Percentiles rank a stretch among this genome's conserved stretches.
These are phyloP conservation scores for Phytophthora vignae DNA, from an alignment of 352 stramenopile genomes.

Conservation along the genomic window DNA sequence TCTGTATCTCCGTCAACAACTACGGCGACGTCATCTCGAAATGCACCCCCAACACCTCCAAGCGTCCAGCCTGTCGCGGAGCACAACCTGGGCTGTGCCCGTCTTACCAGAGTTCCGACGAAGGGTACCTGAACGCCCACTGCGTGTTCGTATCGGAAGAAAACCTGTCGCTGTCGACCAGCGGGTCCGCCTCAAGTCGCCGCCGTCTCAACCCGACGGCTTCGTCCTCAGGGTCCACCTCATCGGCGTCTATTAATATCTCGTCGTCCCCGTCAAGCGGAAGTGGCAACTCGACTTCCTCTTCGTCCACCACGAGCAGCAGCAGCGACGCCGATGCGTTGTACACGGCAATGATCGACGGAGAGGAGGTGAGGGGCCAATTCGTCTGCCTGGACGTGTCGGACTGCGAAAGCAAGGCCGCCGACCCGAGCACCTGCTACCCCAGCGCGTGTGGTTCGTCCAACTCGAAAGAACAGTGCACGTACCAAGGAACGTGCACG, in stretches of 20 bases:
- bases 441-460: slow-evolving; percentile 40
- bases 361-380: slow-evolving; percentile 54
- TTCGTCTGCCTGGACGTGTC: slow-evolving; percentile 54
- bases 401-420: slow-evolving; percentile 55
- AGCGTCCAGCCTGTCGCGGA: slow-evolving; percentile 66
- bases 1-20: slow-evolving; percentile 75
- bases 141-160: slow-evolving; percentile 78
- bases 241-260: not conserved
- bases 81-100: slow-evolving; percentile 72
- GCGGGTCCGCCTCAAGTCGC: slow-evolving; percentile 15
- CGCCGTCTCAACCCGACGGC: slow-evolving; percentile 4
- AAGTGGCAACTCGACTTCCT: not conserved
- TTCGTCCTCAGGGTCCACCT: not conserved
- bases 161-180: slow-evolving; percentile 16
- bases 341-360: slow-evolving; percentile 61
- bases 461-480: slow-evolving; percentile 46
- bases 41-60: slow-evolving; percentile 78
- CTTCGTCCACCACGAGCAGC: slow-evolving; percentile 12
- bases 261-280: slow-evolving; percentile 1
- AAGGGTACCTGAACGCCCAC: slow-evolving; percentile 78
- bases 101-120: slow-evolving; percentile 71
- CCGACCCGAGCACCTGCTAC: slow-evolving; percentile 41
- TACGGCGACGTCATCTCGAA: slow-evolving; percentile 71
- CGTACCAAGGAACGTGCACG: slow-evolving; percentile 72
- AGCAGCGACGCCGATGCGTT: slow-evolving; percentile 28